phyloP scores from a whole-genome alignment of 1,139 yeast species.

The Sugiyamaella novakii region DNA sequence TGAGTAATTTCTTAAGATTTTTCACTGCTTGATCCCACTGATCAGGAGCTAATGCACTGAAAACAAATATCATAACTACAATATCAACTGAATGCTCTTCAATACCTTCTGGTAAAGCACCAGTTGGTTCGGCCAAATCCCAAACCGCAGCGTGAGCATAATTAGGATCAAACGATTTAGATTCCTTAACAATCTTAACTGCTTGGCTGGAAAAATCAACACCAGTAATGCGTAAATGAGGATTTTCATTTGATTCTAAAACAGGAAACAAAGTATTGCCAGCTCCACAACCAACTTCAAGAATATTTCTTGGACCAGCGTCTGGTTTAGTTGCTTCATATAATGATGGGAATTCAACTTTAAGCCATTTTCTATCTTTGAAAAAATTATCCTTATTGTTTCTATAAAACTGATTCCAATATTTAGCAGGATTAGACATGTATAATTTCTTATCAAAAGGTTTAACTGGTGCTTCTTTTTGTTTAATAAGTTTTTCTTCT shows the following conservation, averaged over 20 bases:
- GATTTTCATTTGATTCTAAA: conserved; percentile 75
- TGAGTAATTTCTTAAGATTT: conserved; percentile 70
- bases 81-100: conserved; percentile 83
- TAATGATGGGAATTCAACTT: conserved; percentile 86
- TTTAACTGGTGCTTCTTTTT: conserved; percentile 77
- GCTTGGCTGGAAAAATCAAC: conserved; percentile 93
- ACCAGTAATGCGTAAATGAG: conserved; percentile 72
- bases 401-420: conserved; percentile 93
- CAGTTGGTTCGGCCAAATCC: conserved; percentile 86
- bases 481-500: conserved; percentile 70
- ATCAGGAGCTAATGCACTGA: conserved; percentile 86
- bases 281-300: conserved; percentile 98
- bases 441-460: conserved; percentile 80
- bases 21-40: conserved; percentile 85
- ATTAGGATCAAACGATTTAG: conserved; percentile 58
- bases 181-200: conserved; percentile 73
- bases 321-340: conserved; percentile 74
- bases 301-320: conserved; percentile 68
- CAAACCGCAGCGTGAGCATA: conserved; percentile 86
- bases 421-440: conserved; percentile 85
- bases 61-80: conserved; percentile 90
- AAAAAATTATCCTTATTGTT: conserved; percentile 91
- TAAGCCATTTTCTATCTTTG: conserved; percentile 95
- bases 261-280: conserved; percentile 96
- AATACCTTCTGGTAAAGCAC: conserved; percentile 77